Conservation (phyloP, 768 basidiomycete genomes). For the Fomitopsis serialis region DNA sequence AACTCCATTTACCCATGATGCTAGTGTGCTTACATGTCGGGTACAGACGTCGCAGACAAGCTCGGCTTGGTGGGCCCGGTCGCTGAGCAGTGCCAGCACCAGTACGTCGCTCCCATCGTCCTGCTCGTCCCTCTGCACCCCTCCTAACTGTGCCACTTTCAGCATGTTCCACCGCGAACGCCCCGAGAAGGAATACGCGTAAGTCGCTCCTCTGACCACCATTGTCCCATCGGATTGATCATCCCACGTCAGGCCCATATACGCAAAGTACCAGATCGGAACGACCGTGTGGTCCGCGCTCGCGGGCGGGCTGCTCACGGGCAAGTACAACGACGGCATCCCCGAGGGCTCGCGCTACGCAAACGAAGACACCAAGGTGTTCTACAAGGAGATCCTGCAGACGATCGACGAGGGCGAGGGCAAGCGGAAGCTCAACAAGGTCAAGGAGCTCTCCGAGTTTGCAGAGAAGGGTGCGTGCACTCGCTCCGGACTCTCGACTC, state of each 20-base stretch:
- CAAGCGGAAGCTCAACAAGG: constrained; percentile 62
- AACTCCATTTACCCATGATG: constrained; percentile 1
- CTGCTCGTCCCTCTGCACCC: constrained; percentile 2
- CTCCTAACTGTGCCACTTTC: constrained; percentile 1
- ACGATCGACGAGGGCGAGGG: constrained; percentile 53
- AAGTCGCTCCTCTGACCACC: constrained; percentile 15
- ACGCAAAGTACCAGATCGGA: constrained; percentile 60
- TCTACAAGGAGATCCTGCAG: constrained; percentile 51
- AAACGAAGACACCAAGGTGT: constrained; percentile 36
- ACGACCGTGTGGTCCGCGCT: constrained; percentile 76
- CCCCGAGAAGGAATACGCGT: constrained; percentile 76
- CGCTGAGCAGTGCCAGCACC: constrained; percentile 73
- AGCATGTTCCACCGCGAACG: constrained; percentile 77
- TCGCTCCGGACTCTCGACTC: neutral
- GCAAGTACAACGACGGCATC: constrained; percentile 78
- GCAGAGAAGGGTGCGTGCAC: constrained; percentile 45
- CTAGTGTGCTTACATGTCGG: no score
- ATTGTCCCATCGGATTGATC: neutral
- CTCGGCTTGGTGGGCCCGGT: constrained; percentile 65
- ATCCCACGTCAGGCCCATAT: constrained; percentile 41
- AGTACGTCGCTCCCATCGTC: no score
- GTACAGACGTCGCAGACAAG: constrained; percentile 61
- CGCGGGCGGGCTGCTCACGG: constrained; percentile 73
- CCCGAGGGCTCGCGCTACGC: constrained; percentile 70
- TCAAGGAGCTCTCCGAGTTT: constrained; percentile 58